A percentile compares a stretch with the other conserved stretches of the same genome.
Evolutionary conservation across 2,329 filamentous ascomycete genomes (phyloP).

Genomic region (Neocucurbitaria cava): DNA sequence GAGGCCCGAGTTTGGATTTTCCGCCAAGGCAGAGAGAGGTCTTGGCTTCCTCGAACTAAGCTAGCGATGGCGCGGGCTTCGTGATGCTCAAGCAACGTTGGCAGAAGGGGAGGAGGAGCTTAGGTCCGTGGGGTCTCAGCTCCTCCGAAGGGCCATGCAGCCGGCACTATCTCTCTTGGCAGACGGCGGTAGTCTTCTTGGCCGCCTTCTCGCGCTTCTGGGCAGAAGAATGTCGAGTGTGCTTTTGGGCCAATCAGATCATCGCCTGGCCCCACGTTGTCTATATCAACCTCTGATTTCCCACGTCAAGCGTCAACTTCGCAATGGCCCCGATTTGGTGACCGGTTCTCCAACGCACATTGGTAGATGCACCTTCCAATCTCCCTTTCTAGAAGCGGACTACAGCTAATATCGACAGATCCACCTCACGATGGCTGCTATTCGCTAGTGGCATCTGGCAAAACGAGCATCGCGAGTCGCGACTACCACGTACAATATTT

Average conservation of each 20-base stretch:
- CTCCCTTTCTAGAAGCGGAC: not conserved
- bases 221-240: not conserved
- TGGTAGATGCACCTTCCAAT: not conserved
- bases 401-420: not conserved
- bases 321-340: not conserved
- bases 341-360: slow-evolving; percentile 2
- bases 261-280: not conserved
- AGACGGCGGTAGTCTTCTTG: not conserved
- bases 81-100: slow-evolving; percentile 12
- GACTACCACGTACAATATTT: not conserved
- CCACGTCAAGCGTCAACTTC: not conserved
- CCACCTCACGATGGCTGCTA: not conserved
- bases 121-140: not conserved
- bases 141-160: not conserved
- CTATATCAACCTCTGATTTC: slow-evolving; percentile 3
- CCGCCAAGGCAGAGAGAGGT: not conserved
- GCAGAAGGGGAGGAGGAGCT: slow-evolving; percentile 4
- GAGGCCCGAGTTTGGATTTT: not conserved
- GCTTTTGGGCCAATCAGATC: not conserved
- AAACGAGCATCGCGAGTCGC: not conserved
- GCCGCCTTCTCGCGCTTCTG: not conserved
- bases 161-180: not conserved
- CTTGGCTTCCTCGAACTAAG: not conserved
- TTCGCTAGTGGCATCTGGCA: not conserved
- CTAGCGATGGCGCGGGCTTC: slow-evolving; percentile 5